phyloP scores from a whole-genome alignment of 1,284 basidiomycete species.

The Thelephora terrestris region DNA sequence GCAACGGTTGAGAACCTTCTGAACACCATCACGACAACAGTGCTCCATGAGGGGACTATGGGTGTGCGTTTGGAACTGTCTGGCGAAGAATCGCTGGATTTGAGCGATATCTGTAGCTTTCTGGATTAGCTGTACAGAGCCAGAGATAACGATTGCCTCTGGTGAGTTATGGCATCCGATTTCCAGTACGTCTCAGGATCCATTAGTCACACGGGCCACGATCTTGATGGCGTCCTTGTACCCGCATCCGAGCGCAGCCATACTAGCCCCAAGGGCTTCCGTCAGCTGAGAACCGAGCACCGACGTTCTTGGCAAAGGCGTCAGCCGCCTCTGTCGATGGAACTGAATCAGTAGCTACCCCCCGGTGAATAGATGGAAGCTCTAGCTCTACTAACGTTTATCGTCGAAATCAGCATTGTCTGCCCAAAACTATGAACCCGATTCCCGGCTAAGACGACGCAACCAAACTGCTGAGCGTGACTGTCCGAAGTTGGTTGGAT shows the following conservation, averaged over 20 bases:
- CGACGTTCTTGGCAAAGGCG: too few species aligned
- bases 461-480: too few species aligned
- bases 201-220: constrained; percentile 12
- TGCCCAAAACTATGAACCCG: too few species aligned
- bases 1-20: constrained; percentile 18
- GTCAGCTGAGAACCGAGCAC: too few species aligned
- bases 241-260: constrained; percentile 33
- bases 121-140: constrained; percentile 20
- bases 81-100: constrained; percentile 21
- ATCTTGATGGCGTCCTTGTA: constrained; percentile 15
- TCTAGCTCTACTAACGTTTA: too few species aligned
- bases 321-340: too few species aligned
- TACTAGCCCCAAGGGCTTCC: constrained; percentile 18
- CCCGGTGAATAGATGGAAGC: too few species aligned
- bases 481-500: too few species aligned
- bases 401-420: too few species aligned
- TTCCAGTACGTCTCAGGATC: constrained; percentile 16
- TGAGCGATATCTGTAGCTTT: constrained; percentile 18
- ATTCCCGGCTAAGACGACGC: too few species aligned
- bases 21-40: constrained; percentile 16
- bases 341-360: too few species aligned
- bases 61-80: constrained; percentile 21
- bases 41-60: constrained; percentile 26
- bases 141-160: constrained; percentile 25
- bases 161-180: constrained; percentile 31